Evolutionary conservation across 805 yeast species (phyloP).

Genomic region (Ogataea saltuana): DNA sequence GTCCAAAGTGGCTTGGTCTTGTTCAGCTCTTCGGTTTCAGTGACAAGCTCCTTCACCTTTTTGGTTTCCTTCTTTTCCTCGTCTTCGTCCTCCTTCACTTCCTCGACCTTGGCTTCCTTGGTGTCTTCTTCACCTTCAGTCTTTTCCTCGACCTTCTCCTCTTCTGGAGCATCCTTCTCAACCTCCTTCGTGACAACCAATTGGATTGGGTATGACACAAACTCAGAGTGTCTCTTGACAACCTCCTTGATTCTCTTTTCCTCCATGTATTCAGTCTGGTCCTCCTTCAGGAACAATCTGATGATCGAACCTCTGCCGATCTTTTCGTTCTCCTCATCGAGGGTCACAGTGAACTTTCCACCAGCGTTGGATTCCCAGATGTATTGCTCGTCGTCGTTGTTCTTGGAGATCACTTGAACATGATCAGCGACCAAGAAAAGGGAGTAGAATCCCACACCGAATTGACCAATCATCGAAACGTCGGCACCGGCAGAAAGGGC

Average conservation of each 20-base stretch:
- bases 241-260: slow-evolving; percentile 99
- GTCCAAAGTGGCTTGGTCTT: slow-evolving; percentile 99
- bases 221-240: slow-evolving; percentile 98
- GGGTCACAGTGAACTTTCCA: slow-evolving; percentile 96
- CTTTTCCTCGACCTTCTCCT: slow-evolving; percentile 61
- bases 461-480: slow-evolving; percentile 99
- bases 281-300: slow-evolving; percentile 97
- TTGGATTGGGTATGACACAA: slow-evolving; percentile 98
- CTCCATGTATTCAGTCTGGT: slow-evolving; percentile 97
- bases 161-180: slow-evolving; percentile 93
- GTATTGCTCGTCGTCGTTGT: slow-evolving; percentile 99
- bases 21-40: slow-evolving; percentile 97
- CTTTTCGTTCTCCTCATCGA: slow-evolving; percentile 83
- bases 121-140: slow-evolving; percentile 53
- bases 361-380: slow-evolving; percentile 99
- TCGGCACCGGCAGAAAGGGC: slow-evolving; percentile 99
- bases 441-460: slow-evolving; percentile 99
- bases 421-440: slow-evolving; percentile 98
- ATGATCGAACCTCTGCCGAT: slow-evolving; percentile 93
- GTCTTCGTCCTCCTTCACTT: slow-evolving; percentile 66
- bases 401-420: slow-evolving; percentile 97
- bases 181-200: slow-evolving; percentile 97
- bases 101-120: slow-evolving; percentile 73
- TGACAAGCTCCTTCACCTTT: slow-evolving; percentile 88
- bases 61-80: slow-evolving; percentile 76